Percentiles rank a stretch among this genome's conserved stretches.
phyloP scores from a whole-genome alignment of 257 asterid species.

The Nicotiana undulata region DNA sequence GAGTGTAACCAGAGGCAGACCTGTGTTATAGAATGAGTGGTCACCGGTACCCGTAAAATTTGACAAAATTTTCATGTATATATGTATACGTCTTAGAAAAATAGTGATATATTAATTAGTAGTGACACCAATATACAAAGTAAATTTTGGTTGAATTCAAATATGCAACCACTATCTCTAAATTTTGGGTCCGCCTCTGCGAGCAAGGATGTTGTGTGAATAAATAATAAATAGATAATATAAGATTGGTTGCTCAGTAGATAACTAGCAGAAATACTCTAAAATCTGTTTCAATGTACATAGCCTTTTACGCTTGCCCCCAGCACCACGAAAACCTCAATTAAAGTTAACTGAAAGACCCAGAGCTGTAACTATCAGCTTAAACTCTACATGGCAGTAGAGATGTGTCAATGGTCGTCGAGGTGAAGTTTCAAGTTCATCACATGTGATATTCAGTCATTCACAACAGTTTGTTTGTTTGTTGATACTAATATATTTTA shows the following conservation, averaged over 20 bases:
- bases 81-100: too few species aligned
- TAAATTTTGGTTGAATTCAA: too few species aligned
- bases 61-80: too few species aligned
- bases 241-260: background rate
- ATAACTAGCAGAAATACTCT: background rate
- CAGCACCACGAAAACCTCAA: background rate
- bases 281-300: background rate
- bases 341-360: background rate
- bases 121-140: too few species aligned
- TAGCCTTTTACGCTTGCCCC: background rate
- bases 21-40: too few species aligned
- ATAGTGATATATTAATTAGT: too few species aligned
- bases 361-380: background rate
- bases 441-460: background rate
- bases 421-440: background rate
- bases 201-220: too few species aligned
- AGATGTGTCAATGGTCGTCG: background rate
- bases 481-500: background rate
- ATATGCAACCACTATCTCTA: fast-evolving
- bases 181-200: too few species aligned
- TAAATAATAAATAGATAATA: too few species aligned
- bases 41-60: too few species aligned
- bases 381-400: background rate
- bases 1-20: too few species aligned
- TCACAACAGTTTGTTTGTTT: background rate